Base-by-base conservation (phyloP, 768 basidiomycete species). In the Boletellus ananiceps region DNA sequence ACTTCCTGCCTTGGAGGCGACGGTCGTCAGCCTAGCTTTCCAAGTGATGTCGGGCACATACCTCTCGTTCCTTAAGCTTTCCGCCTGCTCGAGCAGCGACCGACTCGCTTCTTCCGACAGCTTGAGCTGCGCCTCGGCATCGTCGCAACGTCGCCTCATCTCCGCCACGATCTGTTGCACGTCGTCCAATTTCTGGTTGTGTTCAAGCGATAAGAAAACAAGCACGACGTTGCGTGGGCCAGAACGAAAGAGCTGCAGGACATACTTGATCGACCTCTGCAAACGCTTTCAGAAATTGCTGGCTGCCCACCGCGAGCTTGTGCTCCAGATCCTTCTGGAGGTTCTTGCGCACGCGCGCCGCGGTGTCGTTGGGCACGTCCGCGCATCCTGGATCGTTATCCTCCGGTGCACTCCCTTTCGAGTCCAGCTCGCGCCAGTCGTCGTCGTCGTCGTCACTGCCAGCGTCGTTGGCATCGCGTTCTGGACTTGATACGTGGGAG, bases 221-320 rank as follows among this genome's bases (percentile, higher is more conserved):
- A 25, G 19, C 19, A 19, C 19, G 19, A 11, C 5, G 27, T 15
- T n/a, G 46, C 42, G 43, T 33, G 35, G 31, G 48, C n/a, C 7
- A 45, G 39, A 37, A 43, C 33, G 19, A 38, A 21, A 33, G 33
- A 12, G 27, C 2, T 8, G 14, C 5, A 2, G 29, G 38, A 54
- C 89, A 57, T 65, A 95, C 95, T 71, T 89, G 77, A 71, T 97
- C 89, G 32, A 98, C 92, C 57, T 93, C 84, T 18, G 83, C 83
- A 54, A 98, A 86, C 0, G 88, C 92, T 23, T 79, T 77, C 47
- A 98, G 65, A 65, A 99, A 96, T 55, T 81, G 80, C 40, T 78
- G 76, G 56, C 92, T 93, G 5, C 90, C 90, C 46, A 87, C 81
- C 0, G 86, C 82, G 39, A 97, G 74, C 64, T 83, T 87, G 42